These are phyloP conservation scores for Marasmius tenuissimus DNA, from an alignment of 1,284 basidiomycete species.

Conservation along the genomic window DNA sequence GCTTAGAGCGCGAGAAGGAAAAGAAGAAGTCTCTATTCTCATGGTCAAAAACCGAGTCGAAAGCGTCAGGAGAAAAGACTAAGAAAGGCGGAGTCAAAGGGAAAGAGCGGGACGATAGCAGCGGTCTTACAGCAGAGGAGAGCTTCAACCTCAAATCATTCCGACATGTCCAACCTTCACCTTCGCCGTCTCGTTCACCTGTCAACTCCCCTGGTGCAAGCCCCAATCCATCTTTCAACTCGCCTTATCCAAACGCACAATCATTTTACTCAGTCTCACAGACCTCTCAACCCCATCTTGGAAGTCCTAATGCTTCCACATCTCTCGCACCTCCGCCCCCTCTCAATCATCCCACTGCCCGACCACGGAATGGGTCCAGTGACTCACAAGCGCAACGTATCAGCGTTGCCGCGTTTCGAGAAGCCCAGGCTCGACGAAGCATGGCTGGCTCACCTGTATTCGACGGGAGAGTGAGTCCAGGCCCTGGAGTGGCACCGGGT, in stretches of 20 bases:
- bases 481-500: neutral
- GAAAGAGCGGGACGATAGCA: constrained; percentile 27
- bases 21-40: constrained; percentile 36
- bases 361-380: constrained; percentile 56
- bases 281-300: constrained; percentile 18
- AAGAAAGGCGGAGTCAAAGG: constrained; percentile 32
- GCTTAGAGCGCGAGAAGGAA: neutral
- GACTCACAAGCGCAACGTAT: constrained; percentile 68
- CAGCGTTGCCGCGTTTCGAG: constrained; percentile 75
- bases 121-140: constrained; percentile 20
- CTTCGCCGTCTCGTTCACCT: constrained; percentile 16
- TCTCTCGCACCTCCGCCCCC: constrained; percentile 17
- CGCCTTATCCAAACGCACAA: constrained; percentile 3
- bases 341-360: constrained; percentile 22
- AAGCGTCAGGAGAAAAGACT: constrained; percentile 16
- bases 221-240: constrained; percentile 22
- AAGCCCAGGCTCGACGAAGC: constrained; percentile 69
- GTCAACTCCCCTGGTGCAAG: neutral
- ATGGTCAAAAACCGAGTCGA: constrained; percentile 33
- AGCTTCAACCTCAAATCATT: constrained; percentile 70
- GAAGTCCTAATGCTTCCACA: constrained; percentile 26
- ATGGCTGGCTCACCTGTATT: constrained; percentile 60
- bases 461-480: constrained; percentile 26
- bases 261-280: neutral
- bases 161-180: constrained; percentile 53